A percentile compares a stretch with the other conserved stretches of the same genome.
phyloP scores from a whole-genome alignment of 2,329 filamentous ascomycete genomes.

The Didymella arachidicola region DNA sequence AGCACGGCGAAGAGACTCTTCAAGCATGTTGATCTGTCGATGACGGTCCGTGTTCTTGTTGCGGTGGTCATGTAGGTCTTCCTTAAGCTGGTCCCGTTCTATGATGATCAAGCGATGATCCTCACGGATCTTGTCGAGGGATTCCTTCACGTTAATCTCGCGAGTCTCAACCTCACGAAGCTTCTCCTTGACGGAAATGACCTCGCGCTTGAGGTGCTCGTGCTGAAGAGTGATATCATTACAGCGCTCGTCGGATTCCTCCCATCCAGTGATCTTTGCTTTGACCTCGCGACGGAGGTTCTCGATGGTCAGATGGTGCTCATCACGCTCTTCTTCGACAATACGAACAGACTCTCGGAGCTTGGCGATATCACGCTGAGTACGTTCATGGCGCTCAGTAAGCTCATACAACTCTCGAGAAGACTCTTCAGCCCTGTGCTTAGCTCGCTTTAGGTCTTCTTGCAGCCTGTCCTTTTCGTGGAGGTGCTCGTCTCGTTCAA shows the following conservation, averaged over 20 bases:
- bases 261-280: slow-evolving; percentile 28
- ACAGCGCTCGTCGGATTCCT: slow-evolving; percentile 33
- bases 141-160: slow-evolving; percentile 29
- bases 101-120: slow-evolving; percentile 32
- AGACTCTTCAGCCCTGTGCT: slow-evolving; percentile 28
- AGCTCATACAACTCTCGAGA: slow-evolving; percentile 34
- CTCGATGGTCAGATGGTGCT: slow-evolving; percentile 30
- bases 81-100: slow-evolving; percentile 35
- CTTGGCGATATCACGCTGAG: slow-evolving; percentile 33
- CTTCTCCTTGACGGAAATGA: slow-evolving; percentile 37
- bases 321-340: slow-evolving; percentile 34
- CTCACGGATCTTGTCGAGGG: slow-evolving; percentile 29
- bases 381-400: slow-evolving; percentile 33
- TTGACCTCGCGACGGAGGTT: slow-evolving; percentile 35
- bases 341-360: slow-evolving; percentile 32
- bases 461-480: slow-evolving; percentile 37
- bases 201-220: slow-evolving; percentile 36
- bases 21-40: slow-evolving; percentile 26
- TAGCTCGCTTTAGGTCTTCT: slow-evolving; percentile 34
- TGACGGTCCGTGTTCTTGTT: slow-evolving; percentile 28
- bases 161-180: slow-evolving; percentile 29
- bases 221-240: slow-evolving; percentile 33
- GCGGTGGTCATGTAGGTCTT: slow-evolving; percentile 32
- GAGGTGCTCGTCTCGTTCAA: slow-evolving; percentile 35
- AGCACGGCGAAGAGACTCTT: slow-evolving; percentile 34